These are phyloP conservation scores for Debaryomyces hansenii DNA, from an alignment of 805 yeast genomes.

Conservation along the genomic window DNA sequence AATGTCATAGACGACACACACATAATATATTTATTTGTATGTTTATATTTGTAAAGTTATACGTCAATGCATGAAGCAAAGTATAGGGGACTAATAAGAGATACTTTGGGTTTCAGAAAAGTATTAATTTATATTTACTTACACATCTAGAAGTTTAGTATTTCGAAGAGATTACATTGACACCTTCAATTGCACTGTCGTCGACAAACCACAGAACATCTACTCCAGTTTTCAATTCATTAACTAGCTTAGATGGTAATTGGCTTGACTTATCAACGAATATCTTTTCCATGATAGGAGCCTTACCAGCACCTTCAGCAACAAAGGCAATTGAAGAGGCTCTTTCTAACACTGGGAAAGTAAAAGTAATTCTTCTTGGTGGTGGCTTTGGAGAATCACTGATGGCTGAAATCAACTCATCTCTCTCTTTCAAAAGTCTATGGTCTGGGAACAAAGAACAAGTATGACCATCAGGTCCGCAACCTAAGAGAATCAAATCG, in stretches of 20 bases:
- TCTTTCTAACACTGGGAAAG: slow-evolving; percentile 68
- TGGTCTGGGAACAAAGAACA: slow-evolving; percentile 92
- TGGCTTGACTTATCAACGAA: slow-evolving; percentile 51
- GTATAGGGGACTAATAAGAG: no score
- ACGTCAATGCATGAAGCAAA: neutral
- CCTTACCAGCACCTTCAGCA: slow-evolving; percentile 87
- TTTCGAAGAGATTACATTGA: slow-evolving; percentile 41
- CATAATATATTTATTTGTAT: neutral
- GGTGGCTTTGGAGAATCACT: slow-evolving; percentile 93
- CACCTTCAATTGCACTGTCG: slow-evolving; percentile 71
- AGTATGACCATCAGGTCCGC: slow-evolving; percentile 97
- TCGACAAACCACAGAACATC: slow-evolving; percentile 84
- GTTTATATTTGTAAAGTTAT: neutral
- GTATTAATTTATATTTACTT: neutral
- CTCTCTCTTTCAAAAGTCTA: slow-evolving; percentile 54
- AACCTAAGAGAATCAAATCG: slow-evolving; percentile 78
- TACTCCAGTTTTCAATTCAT: slow-evolving; percentile 43
- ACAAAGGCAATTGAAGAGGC: slow-evolving; percentile 69
- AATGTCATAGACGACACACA: neutral
- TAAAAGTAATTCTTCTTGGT: slow-evolving; percentile 84
- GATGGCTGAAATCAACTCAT: slow-evolving; percentile 58
- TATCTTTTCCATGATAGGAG: slow-evolving; percentile 66
- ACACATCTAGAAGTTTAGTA: slow-evolving; percentile 19
- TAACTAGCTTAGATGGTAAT: slow-evolving; percentile 78
- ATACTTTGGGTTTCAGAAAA: no score